Base-by-base conservation (phyloP, 768 basidiomycete genomes). In the Rhodotorula kratochvilovae region DNA sequence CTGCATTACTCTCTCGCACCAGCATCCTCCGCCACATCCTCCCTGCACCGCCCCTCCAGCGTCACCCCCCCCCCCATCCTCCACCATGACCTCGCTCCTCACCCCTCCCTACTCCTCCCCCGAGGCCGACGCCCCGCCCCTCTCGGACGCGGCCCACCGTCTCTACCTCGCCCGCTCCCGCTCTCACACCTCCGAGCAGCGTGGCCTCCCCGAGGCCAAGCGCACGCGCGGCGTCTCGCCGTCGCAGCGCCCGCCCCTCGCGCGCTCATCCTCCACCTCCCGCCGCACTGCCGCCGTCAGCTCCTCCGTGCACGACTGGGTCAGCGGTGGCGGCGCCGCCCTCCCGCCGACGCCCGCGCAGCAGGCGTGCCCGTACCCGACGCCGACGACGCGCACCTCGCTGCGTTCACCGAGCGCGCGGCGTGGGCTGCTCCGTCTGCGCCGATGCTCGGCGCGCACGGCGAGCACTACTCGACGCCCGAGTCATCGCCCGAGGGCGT, bases 391-490 rank as follows among this genome's bases (percentile, higher is more conserved):
- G n/a, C 35, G 50, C 42, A 31, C 25, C 23, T 35, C 15, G 39
- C 11, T 27, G 10, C 21, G 2, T n/a, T 5, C 19, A 19, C 31
- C 50, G 50, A 36, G 45, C 23, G 46, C 33, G 17, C 39, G 1
- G 33, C 29, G 31, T 48, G 8, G 45, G 42, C 13, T 12, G 63
- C 33, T 12, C 66, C 66, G 36, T 5, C 31, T 2, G 23, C 50
- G 10, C 58, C 58, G 19, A 12, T 27, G 36, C 29, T 59, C 27
- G 39, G 23, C 58, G 17, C 42, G 13, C 56, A 23, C 36, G 23
- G 42, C 11, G 27, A 43, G 31, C 63, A 61, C 54, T 61, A 45
- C 55, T 46, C 64, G 31, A 66, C 70, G 25, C 70, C 70, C 27
- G 61, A 35, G 13, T 39, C 66, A 21, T 63, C 70, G n/a, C 65